Conservation (phyloP, 2,329 filamentous ascomycete species). For the Fusarium sp. region DNA sequence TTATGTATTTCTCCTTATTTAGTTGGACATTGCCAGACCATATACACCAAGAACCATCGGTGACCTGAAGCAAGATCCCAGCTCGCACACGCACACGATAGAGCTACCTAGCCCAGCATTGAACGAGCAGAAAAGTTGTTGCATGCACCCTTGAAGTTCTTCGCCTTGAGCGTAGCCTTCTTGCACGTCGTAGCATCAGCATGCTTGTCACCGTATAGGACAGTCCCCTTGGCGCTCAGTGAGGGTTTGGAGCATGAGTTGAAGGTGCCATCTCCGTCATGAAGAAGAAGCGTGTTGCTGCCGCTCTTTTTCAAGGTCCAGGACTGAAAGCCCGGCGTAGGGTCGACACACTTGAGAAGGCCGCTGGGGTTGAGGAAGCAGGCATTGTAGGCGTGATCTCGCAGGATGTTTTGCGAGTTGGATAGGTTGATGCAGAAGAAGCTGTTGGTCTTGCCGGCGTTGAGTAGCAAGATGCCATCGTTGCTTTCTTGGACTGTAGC, state of each 20-base stretch:
- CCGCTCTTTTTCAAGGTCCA: conserved; percentile 42
- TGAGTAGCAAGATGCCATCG: conserved; percentile 44
- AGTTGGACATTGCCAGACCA: no score
- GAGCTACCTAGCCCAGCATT: background rate
- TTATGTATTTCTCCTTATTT: no score
- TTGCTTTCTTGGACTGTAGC: conserved; percentile 43
- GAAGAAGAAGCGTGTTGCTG: conserved; percentile 35
- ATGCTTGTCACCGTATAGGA: conserved; percentile 38
- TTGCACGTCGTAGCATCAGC: conserved; percentile 36
- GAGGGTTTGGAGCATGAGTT: conserved; percentile 41
- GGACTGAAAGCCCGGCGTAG: conserved; percentile 43
- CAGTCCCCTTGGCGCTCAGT: conserved; percentile 32
- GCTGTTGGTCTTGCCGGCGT: conserved; percentile 36
- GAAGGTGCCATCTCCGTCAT: conserved; percentile 40
- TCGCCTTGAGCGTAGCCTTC: conserved; percentile 38
- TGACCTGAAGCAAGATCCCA: background rate
- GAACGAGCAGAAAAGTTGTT: conserved; percentile 24
- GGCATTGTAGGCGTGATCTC: conserved; percentile 45
- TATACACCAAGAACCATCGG: no score
- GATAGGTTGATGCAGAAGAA: conserved; percentile 48
- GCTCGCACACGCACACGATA: conserved; percentile 3
- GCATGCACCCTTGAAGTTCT: conserved; percentile 44
- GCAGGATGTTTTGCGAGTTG: conserved; percentile 39
- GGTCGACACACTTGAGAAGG: conserved; percentile 47
- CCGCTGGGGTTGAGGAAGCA: conserved; percentile 45